These are phyloP conservation scores for Fusarium beomiforme DNA, from an alignment of 2,329 filamentous ascomycete genomes.

Conservation along the genomic window DNA sequence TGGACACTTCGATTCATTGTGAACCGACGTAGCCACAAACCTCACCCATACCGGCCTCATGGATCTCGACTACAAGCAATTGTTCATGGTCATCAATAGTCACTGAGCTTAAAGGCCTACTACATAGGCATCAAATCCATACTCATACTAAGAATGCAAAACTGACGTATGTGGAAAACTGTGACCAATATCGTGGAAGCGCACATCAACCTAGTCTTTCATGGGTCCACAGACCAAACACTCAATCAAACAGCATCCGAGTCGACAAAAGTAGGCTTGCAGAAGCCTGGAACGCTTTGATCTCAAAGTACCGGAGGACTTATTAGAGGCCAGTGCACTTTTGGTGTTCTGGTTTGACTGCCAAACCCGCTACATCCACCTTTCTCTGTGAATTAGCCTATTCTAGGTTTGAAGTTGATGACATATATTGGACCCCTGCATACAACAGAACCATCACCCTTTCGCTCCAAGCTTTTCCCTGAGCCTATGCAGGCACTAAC, in stretches of 20 bases:
- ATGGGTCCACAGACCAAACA: not conserved
- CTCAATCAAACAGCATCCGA: not conserved
- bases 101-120: not conserved
- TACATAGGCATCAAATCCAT: not conserved
- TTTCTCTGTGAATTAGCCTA: slow-evolving; percentile 5
- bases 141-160: not conserved
- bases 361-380: slow-evolving; percentile 22
- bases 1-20: not conserved
- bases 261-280: not conserved
- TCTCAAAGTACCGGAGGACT: slow-evolving; percentile 4
- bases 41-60: not conserved
- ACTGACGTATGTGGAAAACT: not conserved
- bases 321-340: not conserved
- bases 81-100: not conserved
- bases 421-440: slow-evolving; percentile 25
- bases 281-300: not conserved
- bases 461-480: not conserved
- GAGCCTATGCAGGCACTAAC: not conserved
- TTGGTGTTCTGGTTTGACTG: slow-evolving; percentile 16
- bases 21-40: not conserved
- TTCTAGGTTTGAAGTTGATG: slow-evolving; percentile 19
- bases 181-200: not conserved
- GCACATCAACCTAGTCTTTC: not conserved
- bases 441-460: not conserved
- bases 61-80: not conserved